Percentiles rank a stretch among this genome's conserved stretches.
These are phyloP conservation scores for Sphaerosporella brunnea DNA, from an alignment of 495 filamentous ascomycete genomes.

Conservation along the genomic window DNA sequence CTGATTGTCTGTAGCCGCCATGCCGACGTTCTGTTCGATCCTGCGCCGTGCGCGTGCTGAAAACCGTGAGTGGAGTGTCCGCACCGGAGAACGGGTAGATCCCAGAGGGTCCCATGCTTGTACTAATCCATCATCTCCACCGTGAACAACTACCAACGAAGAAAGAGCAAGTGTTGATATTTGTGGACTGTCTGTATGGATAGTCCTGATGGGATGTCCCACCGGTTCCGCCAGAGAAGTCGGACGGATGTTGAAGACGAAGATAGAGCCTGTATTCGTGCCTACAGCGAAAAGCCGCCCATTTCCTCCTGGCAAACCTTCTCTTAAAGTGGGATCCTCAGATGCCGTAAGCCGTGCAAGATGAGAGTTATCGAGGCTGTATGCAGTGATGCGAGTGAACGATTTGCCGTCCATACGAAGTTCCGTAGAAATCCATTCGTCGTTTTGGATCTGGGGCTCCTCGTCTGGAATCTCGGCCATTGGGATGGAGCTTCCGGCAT, in stretches of 20 bases:
- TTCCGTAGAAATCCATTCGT: slow-evolving; percentile 41
- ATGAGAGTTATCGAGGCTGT: slow-evolving; percentile 56
- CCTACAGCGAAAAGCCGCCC: slow-evolving; percentile 59
- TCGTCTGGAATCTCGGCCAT: slow-evolving; percentile 9
- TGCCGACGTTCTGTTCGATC: slow-evolving; percentile 50
- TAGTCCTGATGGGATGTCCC: slow-evolving; percentile 38
- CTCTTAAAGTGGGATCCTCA: slow-evolving; percentile 45
- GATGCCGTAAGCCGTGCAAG: slow-evolving; percentile 48
- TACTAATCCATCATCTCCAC: slow-evolving; percentile 85
- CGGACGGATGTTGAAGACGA: slow-evolving; percentile 71
- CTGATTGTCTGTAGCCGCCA: slow-evolving; percentile 49
- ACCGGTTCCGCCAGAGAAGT: slow-evolving; percentile 24
- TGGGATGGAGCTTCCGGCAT: not conserved
- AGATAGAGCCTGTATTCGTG: slow-evolving; percentile 56
- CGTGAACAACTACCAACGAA: slow-evolving; percentile 75
- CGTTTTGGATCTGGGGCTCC: not conserved
- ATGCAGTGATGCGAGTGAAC: slow-evolving; percentile 45
- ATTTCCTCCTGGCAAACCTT: not conserved
- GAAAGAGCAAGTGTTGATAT: slow-evolving; percentile 74
- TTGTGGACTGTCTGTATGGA: slow-evolving; percentile 80
- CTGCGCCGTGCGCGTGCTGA: slow-evolving; percentile 60
- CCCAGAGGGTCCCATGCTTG: slow-evolving; percentile 93
- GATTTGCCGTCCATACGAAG: slow-evolving; percentile 38
- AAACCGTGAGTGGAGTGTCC: slow-evolving; percentile 79
- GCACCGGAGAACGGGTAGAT: slow-evolving; percentile 58